Conservation (phyloP, 306 rosid species). For the Fagus sylvatica region DNA sequence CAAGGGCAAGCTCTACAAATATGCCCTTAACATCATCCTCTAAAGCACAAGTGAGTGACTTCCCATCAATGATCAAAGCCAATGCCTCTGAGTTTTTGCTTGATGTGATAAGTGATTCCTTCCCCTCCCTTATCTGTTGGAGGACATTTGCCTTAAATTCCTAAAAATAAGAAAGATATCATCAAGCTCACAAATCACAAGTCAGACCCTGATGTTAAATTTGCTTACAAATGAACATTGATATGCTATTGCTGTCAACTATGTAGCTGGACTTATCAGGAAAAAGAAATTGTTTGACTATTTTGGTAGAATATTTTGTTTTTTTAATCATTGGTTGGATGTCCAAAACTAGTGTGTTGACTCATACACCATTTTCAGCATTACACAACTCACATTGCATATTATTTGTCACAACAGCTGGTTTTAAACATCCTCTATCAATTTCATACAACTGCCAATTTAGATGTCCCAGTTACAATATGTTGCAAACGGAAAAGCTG, state of each 20-base stretch:
- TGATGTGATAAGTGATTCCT: slow-evolving; percentile 39
- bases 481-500: no score
- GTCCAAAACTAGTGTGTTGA: not conserved
- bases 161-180: slow-evolving; percentile 42
- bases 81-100: slow-evolving; percentile 54
- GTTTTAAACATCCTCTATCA: no score
- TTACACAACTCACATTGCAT: no score
- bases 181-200: slow-evolving; percentile 22
- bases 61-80: slow-evolving; percentile 96
- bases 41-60: slow-evolving; percentile 80
- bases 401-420: no score
- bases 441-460: no score
- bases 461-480: no score
- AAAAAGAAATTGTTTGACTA: no score
- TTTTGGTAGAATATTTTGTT: not conserved
- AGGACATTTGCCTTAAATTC: slow-evolving; percentile 70
- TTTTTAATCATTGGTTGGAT: not conserved
- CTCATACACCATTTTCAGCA: no score
- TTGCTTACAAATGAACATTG: not conserved
- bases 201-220: not conserved
- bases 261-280: not conserved
- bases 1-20: slow-evolving; percentile 84
- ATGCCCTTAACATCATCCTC: slow-evolving; percentile 76
- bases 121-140: slow-evolving; percentile 66
- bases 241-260: not conserved